Evolutionary conservation across 1,139 yeast genomes (phyloP), one percentile per base, ranked within the genome.

Genomic region (Kazachstania sp.): DNA sequence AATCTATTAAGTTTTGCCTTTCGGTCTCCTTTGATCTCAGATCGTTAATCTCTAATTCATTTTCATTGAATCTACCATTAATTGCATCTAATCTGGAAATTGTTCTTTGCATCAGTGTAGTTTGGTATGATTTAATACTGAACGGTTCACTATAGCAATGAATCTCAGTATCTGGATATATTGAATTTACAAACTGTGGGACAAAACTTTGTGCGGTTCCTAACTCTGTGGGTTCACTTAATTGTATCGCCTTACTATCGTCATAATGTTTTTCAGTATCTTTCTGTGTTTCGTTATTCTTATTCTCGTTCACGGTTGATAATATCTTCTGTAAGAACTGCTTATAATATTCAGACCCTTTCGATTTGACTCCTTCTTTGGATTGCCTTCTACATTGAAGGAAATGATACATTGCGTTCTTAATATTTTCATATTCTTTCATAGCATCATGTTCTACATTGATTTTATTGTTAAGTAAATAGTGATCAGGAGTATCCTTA

Each of bases 1-100:
- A 61, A 59, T 83, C 92, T 37, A 75, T 66, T 13, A 64, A 58
- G 5, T 67, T 54, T 54, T 82, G 86, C 44, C 79, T 65, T 29
- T 65, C 57, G 0, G 83, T 74, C 51, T 81, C 83, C 28, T 63
- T 60, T 3, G 59, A 45, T 51, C 79, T 69, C 6, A 70, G 60
- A 1, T 58, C 54, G 0, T 66, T 62, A 2, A 79, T 50, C 3
- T 59, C 51, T 3, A 53, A 50, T 4, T 60, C 56, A 12, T 66
- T 64, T 2, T 59, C 51, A 1, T 54, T 52, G 13, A 63, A 57
- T 23, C 68, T 63, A 0, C 58, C 50, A 40, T 70, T 66, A 19
- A 78, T 55, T 37, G 68, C 64, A 19, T 59, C 57, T 1, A 74
- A 58, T 47, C 76, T 61, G 2, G 59, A 60, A 40, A 71, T 64